These are phyloP conservation scores for Perkinsus olseni DNA, from an alignment of 169 alveolate genomes.

Conservation along the genomic window DNA sequence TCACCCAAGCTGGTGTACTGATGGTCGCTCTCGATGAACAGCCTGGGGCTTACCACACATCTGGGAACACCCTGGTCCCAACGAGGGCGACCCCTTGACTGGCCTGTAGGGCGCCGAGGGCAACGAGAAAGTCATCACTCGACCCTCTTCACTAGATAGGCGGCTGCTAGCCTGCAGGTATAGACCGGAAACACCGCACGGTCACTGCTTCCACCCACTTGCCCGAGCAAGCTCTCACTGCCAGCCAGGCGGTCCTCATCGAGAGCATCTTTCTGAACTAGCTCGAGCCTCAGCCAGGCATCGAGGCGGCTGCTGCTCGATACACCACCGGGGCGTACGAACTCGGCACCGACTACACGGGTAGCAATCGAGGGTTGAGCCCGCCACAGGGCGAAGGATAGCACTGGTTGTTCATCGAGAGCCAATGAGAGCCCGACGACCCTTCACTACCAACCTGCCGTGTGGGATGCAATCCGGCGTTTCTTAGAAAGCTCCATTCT, in stretches of 20 bases:
- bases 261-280: neutral
- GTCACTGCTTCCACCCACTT: neutral
- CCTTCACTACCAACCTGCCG: neutral
- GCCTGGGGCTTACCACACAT: neutral
- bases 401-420: too few relatives aligned
- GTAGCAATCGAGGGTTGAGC: neutral
- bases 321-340: neutral
- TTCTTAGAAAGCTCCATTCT: neutral
- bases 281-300: neutral
- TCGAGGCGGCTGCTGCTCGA: neutral
- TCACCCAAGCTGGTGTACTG: too few relatives aligned
- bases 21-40: too few relatives aligned
- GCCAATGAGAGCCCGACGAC: neutral
- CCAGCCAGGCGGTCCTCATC: neutral
- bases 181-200: neutral
- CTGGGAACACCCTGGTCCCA: neutral
- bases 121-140: neutral
- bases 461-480: neutral
- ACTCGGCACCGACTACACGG: neutral
- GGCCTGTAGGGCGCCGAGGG: neutral
- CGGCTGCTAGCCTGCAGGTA: neutral
- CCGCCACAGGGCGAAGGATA: too few relatives aligned
- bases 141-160: neutral
- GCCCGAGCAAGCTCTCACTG: neutral
- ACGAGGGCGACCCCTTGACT: neutral